Base-by-base conservation (phyloP, 2,329 filamentous ascomycete species). In the Alternaria burnsii region DNA sequence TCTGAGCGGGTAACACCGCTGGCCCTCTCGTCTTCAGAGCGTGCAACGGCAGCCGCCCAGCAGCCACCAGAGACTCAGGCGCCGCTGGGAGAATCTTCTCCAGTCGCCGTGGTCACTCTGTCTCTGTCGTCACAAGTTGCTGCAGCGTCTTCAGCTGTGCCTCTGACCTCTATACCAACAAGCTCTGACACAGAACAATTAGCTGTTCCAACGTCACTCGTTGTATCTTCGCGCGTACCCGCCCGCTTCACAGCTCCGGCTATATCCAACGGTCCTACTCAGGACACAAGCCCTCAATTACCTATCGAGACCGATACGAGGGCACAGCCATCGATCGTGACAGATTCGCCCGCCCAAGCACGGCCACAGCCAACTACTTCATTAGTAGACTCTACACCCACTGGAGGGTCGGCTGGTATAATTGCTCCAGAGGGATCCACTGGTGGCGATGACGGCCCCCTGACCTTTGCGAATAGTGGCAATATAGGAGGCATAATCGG, bases 401-500 rank as follows among this genome's bases (percentile, higher is more conserved):
- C 69, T 9, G 63, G 66, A 55, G 71, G 66, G 32, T 64, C 72
- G 34, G 73, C 71, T 40, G 76, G 75, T 20, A 58, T 74, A 18
- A 73, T 78, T 22, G 61, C 69, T 12, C 73, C 75, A 12, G 65
- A 72, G 50, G 67, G 68, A 1, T 43, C 43, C 11, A 42, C 66
- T 22, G 34, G 16, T 14, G 34, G 8, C 20, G 60, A 63, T 36
- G 63, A 61, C 22, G 52, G 58, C 11, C 61, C 64, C 3, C 62
- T 72, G 46, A 76, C 70, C 20, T 58, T 72, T 52, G 63, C 65
- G 16, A 63, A 65, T 7, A 55, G 66, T 47, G 62, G 65, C 4
- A 73, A 76, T 40, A 67, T 77, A 22, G 73, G 70, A 30, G 66
- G 68, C n/a, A 73, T 79, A 34, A 70, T 73, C 24, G 76, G 76